Evolutionary conservation across 1,284 basidiomycete species (phyloP), one percentile per base, ranked within the genome.

Genomic region (Neolentinus lepideus): DNA sequence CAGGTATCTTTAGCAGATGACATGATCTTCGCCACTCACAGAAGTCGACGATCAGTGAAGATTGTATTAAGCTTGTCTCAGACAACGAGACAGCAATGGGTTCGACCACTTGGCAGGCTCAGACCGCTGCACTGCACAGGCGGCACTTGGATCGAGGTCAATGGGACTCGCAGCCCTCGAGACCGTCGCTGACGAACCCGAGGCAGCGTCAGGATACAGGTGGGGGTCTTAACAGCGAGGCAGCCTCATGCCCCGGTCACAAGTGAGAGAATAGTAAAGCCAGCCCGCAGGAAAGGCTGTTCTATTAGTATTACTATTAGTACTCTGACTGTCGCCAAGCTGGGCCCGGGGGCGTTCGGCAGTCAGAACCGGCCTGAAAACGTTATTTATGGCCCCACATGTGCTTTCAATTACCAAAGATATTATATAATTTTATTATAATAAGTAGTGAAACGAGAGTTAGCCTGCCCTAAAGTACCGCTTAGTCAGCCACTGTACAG

Each of bases 181-280:
- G 47, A 50, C 47, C 47, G 47, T 50, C 47, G 24, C 24, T 50
- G 47, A 50, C 47, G 47, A 50, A 43, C 38, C 47, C 47, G 22
- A 50, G 24, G 27, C 22, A 12, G 47, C 24, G 21, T 50, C 43
- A 25, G 16, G 47, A 21, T 50, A 26, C 3, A 22, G 12, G 27
- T 25, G 47, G 16, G 14, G 27, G 12, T 14, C 4, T 25, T 26
- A 29, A 24, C 4, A 3, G n/a, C 47, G 24, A 16, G 22, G 24
- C 22, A 50, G 47, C 47, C 47, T 50, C 47, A 50, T 50, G 47
- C 27, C 47, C 47, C 12, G 47, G 24, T 6, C 4, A 21, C 24
- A 26, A 31, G 47, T 26, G 47, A 29, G 14, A 16, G 24, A 12
- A 25, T 50, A 25, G 27, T 8, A 50, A 50, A 6, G 9, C 12